These are phyloP conservation scores for Pugionium cornutum DNA, from an alignment of 345 rosid genomes.

Conservation along the genomic window DNA sequence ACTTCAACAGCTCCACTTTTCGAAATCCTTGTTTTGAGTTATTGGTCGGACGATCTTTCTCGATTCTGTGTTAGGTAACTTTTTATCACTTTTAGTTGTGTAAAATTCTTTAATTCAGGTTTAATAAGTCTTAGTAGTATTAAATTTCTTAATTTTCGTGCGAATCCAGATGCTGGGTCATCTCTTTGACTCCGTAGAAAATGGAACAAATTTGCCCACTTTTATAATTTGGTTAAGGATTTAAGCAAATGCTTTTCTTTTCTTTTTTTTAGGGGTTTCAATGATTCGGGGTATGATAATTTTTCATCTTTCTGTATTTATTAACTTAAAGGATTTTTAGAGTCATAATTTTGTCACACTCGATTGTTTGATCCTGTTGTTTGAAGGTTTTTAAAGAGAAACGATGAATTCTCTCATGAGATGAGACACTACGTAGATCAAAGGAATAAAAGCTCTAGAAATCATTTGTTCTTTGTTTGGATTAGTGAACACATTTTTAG, in stretches of 20 bases:
- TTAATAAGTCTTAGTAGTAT: neutral
- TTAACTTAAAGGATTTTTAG: no score
- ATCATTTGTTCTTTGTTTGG: slow-evolving; percentile 15
- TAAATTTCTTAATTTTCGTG: slow-evolving; percentile 10
- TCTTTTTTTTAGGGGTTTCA: neutral
- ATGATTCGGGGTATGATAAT: neutral
- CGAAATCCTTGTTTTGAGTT: slow-evolving; percentile 4
- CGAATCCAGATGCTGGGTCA: slow-evolving; percentile 32
- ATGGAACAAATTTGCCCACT: slow-evolving; percentile 28
- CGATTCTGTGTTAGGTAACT: slow-evolving; percentile 33
- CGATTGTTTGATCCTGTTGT: neutral
- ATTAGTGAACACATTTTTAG: neutral
- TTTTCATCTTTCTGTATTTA: neutral
- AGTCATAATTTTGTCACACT: neutral
- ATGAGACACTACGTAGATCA: neutral
- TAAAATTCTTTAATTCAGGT: neutral
- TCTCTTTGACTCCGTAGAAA: slow-evolving; percentile 40
- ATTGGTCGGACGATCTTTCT: slow-evolving; percentile 34
- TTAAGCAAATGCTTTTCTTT: no score
- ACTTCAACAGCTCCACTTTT: slow-evolving; percentile 17
- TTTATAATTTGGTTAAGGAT: slow-evolving; percentile 10
- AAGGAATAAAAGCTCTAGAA: neutral
- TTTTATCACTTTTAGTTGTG: neutral
- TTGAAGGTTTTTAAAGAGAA: neutral
- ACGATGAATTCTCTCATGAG: neutral